Conservation (phyloP, 108 stramenopile species). For the Skeletonema grethae region DNA sequence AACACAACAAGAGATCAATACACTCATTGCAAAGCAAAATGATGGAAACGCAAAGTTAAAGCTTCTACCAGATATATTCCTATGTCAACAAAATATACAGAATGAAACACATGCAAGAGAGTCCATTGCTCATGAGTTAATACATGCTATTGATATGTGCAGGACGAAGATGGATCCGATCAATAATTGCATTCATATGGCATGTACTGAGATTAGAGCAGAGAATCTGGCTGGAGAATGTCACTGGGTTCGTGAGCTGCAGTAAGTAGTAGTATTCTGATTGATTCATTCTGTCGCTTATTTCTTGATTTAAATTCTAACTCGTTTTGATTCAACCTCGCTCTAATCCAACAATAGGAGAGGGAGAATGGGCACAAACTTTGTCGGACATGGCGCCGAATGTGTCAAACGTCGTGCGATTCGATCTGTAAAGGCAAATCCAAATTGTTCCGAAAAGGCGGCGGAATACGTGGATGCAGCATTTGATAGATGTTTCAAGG, state of each 20-base stretch:
- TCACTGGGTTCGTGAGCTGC: constrained; percentile 65
- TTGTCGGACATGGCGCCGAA: constrained; percentile 69
- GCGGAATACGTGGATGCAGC: constrained; percentile 84
- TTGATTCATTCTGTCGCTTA: too few species aligned
- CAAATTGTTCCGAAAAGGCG: constrained; percentile 81
- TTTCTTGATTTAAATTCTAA: not conserved
- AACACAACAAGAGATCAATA: constrained; percentile 35
- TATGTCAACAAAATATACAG: constrained; percentile 76
- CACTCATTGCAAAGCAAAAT: constrained; percentile 44
- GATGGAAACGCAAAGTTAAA: constrained; percentile 61
- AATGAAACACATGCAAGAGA: constrained; percentile 81
- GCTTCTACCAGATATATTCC: constrained; percentile 78
- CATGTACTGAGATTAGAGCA: constrained; percentile 92
- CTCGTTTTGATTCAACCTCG: not conserved
- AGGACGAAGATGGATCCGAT: constrained; percentile 78
- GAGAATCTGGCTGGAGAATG: constrained; percentile 92
- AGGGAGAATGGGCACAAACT: constrained; percentile 40
- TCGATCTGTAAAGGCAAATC: constrained; percentile 81
- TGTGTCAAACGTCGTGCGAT: constrained; percentile 81
- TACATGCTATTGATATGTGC: constrained; percentile 91
- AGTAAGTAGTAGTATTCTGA: constrained; percentile 38
- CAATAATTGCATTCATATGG: constrained; percentile 51
- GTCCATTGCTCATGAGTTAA: constrained; percentile 84
- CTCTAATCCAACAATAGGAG: constrained; percentile 13
- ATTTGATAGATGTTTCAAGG: constrained; percentile 82